Evolutionary conservation across 345 rosid species (phyloP), one percentile per base, ranked within the genome.

Genomic region (Lepidium didymum): DNA sequence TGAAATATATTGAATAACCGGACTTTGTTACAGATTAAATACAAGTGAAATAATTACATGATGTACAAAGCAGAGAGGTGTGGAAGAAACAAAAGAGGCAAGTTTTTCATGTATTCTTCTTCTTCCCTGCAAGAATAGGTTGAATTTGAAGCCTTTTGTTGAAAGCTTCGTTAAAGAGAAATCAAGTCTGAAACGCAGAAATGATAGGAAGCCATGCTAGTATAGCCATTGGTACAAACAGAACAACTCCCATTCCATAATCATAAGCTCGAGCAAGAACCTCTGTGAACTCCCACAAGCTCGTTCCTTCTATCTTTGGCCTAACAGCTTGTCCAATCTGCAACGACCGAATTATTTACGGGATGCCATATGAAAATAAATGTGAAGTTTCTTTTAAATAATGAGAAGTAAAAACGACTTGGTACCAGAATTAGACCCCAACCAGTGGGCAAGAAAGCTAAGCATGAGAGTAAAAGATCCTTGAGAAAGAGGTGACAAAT

Each of bases 341-440:
- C 79, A 14, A 43, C 34, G 2, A 29, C 33, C 1, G 1, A 29
- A 29, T 29, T 5, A 51, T 27, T 18, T 40, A 11, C 3, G 1
- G 3, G 8, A 41, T 10, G 12, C 19, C 27, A 16, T 64, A 47
- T 14, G 46, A 56, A 40, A 14, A 38, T 14, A 35, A 14, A 52
- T 16, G 11, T 70, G 25, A n/a, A 13, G 46, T 11, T 34, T 45
- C 18, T 47, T 49, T 10, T 10, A 10, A 58, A 12, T 0, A n/a
- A 11, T 16, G 56, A 23, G 35, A 29, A 10, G 13, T 34, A 5
- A 15, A 21, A 25, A 10, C 3, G 10, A 29, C 13, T 19, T 52
- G 23, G 54, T 82, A 93, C 98, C 97, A 93, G 65, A 80, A 90
- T 79, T 62, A 93, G 79, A 64, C 98, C 97, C 98, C 98, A 93